phyloP scores from a whole-genome alignment of 352 stramenopile species.

The Nothophytophthora sp. region DNA sequence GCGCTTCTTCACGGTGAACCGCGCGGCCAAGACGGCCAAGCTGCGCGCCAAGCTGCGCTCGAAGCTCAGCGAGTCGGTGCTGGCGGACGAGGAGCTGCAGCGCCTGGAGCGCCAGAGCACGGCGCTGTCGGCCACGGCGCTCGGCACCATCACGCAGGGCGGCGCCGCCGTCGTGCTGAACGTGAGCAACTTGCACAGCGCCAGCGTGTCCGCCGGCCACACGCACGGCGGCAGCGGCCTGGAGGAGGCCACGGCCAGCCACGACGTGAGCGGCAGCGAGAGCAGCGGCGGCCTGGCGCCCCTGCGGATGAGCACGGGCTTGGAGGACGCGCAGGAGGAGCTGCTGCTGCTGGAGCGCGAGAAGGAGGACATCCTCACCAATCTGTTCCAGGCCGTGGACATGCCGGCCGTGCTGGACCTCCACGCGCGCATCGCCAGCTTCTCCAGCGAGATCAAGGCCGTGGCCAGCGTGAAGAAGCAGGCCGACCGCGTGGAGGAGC shows the following conservation, averaged over 20 bases:
- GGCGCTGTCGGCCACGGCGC: conserved; percentile 57
- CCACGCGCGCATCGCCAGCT: conserved; percentile 71
- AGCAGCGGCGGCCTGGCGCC: conserved; percentile 25
- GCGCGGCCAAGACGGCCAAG: conserved; percentile 70
- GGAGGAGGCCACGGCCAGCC: conserved; percentile 30
- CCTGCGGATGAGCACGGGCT: conserved; percentile 31
- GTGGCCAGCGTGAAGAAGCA: conserved; percentile 77
- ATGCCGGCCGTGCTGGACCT: conserved; percentile 72
- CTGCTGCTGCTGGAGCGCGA: conserved; percentile 63
- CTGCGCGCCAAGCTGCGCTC: conserved; percentile 67
- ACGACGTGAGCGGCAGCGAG: conserved; percentile 32
- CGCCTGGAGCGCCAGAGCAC: conserved; percentile 69
- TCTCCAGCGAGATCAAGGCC: conserved; percentile 79
- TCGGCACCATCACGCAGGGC: conserved; percentile 39
- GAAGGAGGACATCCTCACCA: conserved; percentile 72
- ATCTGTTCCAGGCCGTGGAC: conserved; percentile 56
- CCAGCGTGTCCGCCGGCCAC: background rate
- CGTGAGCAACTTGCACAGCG: conserved; percentile 34
- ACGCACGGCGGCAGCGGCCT: conserved; percentile 17
- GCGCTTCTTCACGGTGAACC: conserved; percentile 73
- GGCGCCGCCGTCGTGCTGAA: conserved; percentile 34
- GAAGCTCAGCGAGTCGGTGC: conserved; percentile 71
- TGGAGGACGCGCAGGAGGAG: conserved; percentile 58
- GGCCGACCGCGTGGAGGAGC: conserved; percentile 60
- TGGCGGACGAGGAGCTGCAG: conserved; percentile 65